phyloP scores from a whole-genome alignment of 2,329 filamentous ascomycete species.

The Alternaria panax region DNA sequence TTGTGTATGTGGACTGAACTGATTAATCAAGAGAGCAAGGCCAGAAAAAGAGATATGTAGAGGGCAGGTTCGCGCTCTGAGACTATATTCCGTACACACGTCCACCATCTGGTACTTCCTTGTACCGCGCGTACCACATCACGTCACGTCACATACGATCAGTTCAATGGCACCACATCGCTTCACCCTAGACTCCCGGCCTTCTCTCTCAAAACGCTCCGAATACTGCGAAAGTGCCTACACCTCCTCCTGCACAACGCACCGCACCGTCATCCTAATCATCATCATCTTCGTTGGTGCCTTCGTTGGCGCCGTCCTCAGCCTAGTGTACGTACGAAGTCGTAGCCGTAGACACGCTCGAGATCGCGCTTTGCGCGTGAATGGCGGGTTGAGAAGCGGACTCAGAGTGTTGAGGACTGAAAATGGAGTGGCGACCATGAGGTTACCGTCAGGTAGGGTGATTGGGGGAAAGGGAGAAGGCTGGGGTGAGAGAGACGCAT shows the following conservation, averaged over 20 bases:
- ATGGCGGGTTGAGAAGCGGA: neutral
- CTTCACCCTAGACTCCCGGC: neutral
- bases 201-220: slow-evolving; percentile 18
- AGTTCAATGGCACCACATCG: slow-evolving; percentile 16
- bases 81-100: neutral
- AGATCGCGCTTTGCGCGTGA: neutral
- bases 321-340: slow-evolving; percentile 16
- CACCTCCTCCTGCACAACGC: slow-evolving; percentile 21
- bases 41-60: slow-evolving; percentile 8
- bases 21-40: neutral
- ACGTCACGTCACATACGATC: neutral
- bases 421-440: neutral
- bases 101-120: neutral
- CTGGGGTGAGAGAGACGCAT: neutral
- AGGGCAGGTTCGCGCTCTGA: neutral
- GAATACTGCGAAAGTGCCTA: slow-evolving; percentile 20
- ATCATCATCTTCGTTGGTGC: slow-evolving; percentile 29
- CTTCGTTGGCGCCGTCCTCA: slow-evolving; percentile 23
- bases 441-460: neutral
- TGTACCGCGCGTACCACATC: neutral
- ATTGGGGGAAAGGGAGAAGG: neutral
- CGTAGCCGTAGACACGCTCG: slow-evolving; percentile 1
- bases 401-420: neutral
- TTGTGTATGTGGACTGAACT: neutral
- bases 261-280: slow-evolving; percentile 31